A percentile compares a stretch with the other conserved stretches of the same genome.
These are phyloP conservation scores for Gossypium schwendimanii DNA, from an alignment of 441 rosid species.

Conservation along the genomic window DNA sequence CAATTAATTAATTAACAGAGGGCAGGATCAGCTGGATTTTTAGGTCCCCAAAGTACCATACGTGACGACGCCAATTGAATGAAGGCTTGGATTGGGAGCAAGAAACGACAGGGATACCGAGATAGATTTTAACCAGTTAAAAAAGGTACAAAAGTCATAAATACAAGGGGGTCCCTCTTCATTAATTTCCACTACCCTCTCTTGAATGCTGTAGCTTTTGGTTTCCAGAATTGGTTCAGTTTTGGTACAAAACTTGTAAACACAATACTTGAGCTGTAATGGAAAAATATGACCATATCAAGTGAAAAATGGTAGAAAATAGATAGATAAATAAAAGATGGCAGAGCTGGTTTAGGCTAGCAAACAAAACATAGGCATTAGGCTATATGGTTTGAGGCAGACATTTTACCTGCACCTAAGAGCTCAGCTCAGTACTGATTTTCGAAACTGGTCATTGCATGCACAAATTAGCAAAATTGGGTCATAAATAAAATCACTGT, in stretches of 20 bases:
- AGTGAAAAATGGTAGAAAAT: not conserved
- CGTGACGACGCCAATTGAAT: not conserved
- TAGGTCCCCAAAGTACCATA: not conserved
- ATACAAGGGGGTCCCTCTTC: not conserved
- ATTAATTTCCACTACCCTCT: not conserved
- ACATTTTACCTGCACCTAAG: conserved; percentile 10
- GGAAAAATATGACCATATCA: not conserved
- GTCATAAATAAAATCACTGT: conserved; percentile 1
- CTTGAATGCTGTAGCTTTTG: not conserved
- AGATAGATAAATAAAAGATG: not conserved
- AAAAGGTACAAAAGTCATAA: not conserved
- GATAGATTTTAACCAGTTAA: not conserved
- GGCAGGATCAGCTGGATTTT: not conserved
- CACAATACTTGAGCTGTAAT: not conserved
- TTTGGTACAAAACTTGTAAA: not conserved
- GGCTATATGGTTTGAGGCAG: not conserved
- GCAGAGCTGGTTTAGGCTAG: not conserved
- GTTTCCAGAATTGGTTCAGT: not conserved
- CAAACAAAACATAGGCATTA: not conserved
- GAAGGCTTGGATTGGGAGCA: not conserved
- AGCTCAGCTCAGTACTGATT: not conserved
- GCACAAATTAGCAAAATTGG: not conserved
- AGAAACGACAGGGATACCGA: not conserved
- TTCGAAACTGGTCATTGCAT: not conserved
- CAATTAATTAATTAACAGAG: not conserved